Base-by-base conservation (phyloP, 768 basidiomycete genomes). In the Naganishia vishniacii region DNA sequence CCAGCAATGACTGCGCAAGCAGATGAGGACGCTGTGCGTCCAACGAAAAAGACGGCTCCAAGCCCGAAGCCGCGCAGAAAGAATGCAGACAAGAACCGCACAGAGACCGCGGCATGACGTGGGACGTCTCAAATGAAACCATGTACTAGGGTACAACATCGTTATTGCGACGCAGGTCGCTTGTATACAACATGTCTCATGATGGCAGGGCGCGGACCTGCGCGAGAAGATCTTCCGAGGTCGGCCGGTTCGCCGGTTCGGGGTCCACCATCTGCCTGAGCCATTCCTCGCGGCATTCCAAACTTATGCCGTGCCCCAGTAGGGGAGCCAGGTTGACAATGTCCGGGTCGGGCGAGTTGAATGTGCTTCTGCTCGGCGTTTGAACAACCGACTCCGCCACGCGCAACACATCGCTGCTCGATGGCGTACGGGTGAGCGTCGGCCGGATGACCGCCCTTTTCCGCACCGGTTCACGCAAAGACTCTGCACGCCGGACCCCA, bases 401-500 rank as follows among this genome's bases (percentile, higher is more conserved):
- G 8, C 49, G 49, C 12, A 51, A 8, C 3, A 34, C 15, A n/a
- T 18, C 18, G 20, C 32, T 31, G 49, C 20, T 26, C 16, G 49
- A 51, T 34, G 49, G 49, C 4, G 49, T 51, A 51, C 49, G 49
- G 20, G 49, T 31, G 18, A 51, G 49, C 20, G 29, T n/a, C 15
- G 49, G 49, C 31, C 49, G 28, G 20, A 8, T 26, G 2, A 20
- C 49, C 16, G 1, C 15, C 13, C 8, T n/a, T 51, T 18, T 51
- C 20, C 49, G 49, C 20, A 41, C 34, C 15, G 61, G 37, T 51
- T 49, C 61, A 28, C 40, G 48, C 18, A 75, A 56, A 11, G 70
- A 71, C 12, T 72, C 74, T 4, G 68, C 66, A 41, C 74, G 42
- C 42, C 66, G 59, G 0, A 76, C 67, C 6, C 61, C 47, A 18